These are phyloP conservation scores for Candida anutae DNA, from an alignment of 1,139 yeast genomes.

Conservation along the genomic window DNA sequence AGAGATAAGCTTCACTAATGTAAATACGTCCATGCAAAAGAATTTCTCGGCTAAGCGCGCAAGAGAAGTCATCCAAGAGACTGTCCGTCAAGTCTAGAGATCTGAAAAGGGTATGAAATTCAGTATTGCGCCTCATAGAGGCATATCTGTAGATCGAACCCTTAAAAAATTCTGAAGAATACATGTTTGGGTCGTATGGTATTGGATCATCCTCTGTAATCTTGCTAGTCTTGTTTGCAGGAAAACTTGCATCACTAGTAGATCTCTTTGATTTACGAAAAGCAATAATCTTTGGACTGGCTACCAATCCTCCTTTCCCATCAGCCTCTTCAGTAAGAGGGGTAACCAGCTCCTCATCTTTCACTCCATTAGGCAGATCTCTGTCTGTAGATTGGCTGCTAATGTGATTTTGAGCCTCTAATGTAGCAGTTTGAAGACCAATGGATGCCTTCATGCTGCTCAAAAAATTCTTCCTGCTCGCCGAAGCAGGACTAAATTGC, in stretches of 20 bases:
- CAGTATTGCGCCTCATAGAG: slow-evolving; percentile 60
- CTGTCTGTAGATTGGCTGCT: slow-evolving; percentile 1
- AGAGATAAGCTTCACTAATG: slow-evolving; percentile 69
- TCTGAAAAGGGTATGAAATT: slow-evolving; percentile 71
- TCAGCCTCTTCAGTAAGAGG: not conserved
- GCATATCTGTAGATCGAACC: slow-evolving; percentile 47
- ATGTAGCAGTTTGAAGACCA: slow-evolving; percentile 2
- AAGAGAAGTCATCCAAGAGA: slow-evolving; percentile 75
- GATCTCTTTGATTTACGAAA: slow-evolving; percentile 36
- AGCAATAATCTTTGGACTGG: slow-evolving; percentile 37
- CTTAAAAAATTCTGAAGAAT: slow-evolving; percentile 29
- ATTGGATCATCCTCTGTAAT: slow-evolving; percentile 1
- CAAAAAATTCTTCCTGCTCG: slow-evolving; percentile 3
- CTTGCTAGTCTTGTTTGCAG: slow-evolving; percentile 4
- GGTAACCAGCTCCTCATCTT: slow-evolving; percentile 14
- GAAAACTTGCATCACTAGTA: slow-evolving; percentile 18
- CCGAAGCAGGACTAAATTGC: slow-evolving; percentile 1
- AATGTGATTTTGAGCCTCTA: too few species aligned
- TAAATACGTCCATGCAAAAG: slow-evolving; percentile 87
- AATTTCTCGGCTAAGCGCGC: slow-evolving; percentile 85
- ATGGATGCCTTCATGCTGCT: slow-evolving; percentile 5
- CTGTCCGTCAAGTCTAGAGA: slow-evolving; percentile 64
- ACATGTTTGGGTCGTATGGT: slow-evolving; percentile 22
- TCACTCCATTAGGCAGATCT: too few species aligned
- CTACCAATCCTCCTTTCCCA: not conserved